Conservation (phyloP, 2,329 filamentous ascomycete species). For the Paracoccidioides lutzii region DNA sequence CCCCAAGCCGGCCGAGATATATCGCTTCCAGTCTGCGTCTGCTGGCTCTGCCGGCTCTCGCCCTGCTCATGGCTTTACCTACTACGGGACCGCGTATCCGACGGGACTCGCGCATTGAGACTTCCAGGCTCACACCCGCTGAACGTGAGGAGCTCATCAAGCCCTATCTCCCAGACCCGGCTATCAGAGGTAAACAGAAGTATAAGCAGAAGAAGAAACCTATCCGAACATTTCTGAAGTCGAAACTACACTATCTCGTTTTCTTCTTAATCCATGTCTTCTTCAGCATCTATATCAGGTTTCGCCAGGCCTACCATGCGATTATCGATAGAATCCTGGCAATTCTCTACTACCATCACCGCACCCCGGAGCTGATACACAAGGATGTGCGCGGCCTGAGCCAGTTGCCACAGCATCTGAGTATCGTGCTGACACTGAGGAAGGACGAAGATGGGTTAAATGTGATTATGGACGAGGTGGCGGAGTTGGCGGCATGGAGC, state of each 20-base stretch:
- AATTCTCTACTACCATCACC: conserved; percentile 87
- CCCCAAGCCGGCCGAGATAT: conserved; percentile 16
- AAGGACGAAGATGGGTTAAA: conserved; percentile 64
- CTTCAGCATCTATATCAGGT: conserved; percentile 78
- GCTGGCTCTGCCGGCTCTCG: not conserved
- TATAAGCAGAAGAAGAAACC: conserved; percentile 23
- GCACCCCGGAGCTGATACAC: conserved; percentile 81
- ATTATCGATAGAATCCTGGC: conserved; percentile 66
- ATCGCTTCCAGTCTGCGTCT: conserved; percentile 18
- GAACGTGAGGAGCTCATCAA: conserved; percentile 31
- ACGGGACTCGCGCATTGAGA: not conserved
- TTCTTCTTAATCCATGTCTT: conserved; percentile 50
- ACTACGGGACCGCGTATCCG: not conserved
- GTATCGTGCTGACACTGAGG: conserved; percentile 64
- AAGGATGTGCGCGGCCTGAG: conserved; percentile 66
- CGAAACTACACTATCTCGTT: conserved; percentile 31
- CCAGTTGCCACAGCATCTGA: conserved; percentile 72
- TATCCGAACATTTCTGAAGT: conserved; percentile 33
- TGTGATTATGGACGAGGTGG: conserved; percentile 73
- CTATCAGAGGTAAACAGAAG: conserved; percentile 15
- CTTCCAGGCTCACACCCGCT: conserved; percentile 9
- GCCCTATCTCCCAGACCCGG: conserved; percentile 40
- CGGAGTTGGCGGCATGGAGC: conserved; percentile 88
- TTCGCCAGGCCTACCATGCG: conserved; percentile 66
- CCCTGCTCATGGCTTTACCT: conserved; percentile 3